Conservation (phyloP, 116 monocot species). For the Cymodocea nodosa region DNA sequence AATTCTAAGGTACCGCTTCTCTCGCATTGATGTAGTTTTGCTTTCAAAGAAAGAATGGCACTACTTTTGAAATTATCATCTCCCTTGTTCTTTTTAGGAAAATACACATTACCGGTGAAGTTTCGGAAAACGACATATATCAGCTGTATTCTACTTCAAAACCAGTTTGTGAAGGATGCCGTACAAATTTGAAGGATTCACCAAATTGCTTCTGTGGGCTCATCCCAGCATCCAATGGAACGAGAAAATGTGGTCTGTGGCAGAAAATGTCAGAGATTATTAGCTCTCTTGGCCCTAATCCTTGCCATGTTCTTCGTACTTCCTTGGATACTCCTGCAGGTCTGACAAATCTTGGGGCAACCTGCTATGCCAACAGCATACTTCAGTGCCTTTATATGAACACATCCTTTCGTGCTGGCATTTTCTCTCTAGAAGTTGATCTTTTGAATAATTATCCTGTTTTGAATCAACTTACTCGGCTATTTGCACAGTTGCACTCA, state of each 20-base stretch:
- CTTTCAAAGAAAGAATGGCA: neutral
- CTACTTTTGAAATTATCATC: neutral
- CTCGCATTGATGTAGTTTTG: neutral
- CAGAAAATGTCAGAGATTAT: conserved; percentile 77
- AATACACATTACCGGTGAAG: conserved; percentile 56
- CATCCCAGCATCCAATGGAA: conserved; percentile 61
- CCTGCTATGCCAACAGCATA: conserved; percentile 99
- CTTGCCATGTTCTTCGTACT: conserved; percentile 57
- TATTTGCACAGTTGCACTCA: conserved; percentile 88
- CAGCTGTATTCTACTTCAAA: conserved; percentile 58
- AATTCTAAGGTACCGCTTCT: conserved; percentile 33
- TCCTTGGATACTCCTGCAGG: conserved; percentile 74
- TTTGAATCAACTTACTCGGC: conserved; percentile 65
- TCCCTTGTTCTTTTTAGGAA: conserved; percentile 35
- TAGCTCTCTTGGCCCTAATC: conserved; percentile 59
- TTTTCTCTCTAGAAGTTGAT: conserved; percentile 70
- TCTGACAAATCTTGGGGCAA: conserved; percentile 89
- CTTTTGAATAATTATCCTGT: conserved; percentile 68
- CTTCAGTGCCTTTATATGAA: conserved; percentile 99
- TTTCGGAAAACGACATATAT: conserved; percentile 40
- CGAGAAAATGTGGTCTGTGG: conserved; percentile 79
- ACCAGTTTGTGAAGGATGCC: conserved; percentile 77
- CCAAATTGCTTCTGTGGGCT: conserved; percentile 98
- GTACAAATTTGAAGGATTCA: conserved; percentile 69
- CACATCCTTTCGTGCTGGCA: conserved; percentile 52